A percentile compares a stretch with the other conserved stretches of the same genome.
phyloP scores from a whole-genome alignment of 148 eudicot genomes.

The Vaccinium vitisidaea region DNA sequence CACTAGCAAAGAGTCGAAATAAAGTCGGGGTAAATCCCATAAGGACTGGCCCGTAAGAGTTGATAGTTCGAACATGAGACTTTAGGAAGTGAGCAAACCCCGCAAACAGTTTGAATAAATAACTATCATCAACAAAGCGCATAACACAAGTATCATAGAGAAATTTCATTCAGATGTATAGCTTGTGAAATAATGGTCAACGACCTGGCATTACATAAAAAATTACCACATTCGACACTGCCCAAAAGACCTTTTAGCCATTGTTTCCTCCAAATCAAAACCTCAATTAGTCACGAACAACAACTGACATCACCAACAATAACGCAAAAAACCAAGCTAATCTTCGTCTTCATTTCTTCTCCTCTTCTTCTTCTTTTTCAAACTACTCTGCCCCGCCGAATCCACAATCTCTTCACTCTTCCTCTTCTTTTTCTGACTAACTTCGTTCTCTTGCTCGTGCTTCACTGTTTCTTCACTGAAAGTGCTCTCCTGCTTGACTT shows the following conservation, averaged over 20 bases:
- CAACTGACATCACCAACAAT: neutral
- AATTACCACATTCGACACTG: neutral
- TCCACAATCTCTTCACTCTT: constrained; percentile 18
- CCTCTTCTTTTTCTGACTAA: constrained; percentile 13
- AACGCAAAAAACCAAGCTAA: neutral
- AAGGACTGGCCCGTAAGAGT: too few relatives aligned
- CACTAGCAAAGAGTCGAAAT: too few relatives aligned
- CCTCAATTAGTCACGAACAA: neutral
- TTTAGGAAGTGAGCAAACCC: too few relatives aligned
- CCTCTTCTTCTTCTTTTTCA: constrained; percentile 37
- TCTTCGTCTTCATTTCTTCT: constrained; percentile 20
- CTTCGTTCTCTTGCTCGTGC: neutral
- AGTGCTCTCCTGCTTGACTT: neutral
- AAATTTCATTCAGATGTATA: neutral
- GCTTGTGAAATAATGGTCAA: neutral
- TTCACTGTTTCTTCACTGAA: neutral
- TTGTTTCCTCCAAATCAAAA: neutral
- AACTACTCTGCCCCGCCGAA: constrained; percentile 27
- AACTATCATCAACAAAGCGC: neutral
- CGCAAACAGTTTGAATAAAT: neutral
- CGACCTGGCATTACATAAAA: neutral
- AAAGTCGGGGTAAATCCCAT: too few relatives aligned
- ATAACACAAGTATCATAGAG: neutral
- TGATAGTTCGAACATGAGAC: too few relatives aligned
- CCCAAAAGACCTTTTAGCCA: neutral